Percentiles rank a stretch among this genome's conserved stretches.
Evolutionary conservation across 768 basidiomycete genomes (phyloP).

Genomic region (Leccinum arenicola): DNA sequence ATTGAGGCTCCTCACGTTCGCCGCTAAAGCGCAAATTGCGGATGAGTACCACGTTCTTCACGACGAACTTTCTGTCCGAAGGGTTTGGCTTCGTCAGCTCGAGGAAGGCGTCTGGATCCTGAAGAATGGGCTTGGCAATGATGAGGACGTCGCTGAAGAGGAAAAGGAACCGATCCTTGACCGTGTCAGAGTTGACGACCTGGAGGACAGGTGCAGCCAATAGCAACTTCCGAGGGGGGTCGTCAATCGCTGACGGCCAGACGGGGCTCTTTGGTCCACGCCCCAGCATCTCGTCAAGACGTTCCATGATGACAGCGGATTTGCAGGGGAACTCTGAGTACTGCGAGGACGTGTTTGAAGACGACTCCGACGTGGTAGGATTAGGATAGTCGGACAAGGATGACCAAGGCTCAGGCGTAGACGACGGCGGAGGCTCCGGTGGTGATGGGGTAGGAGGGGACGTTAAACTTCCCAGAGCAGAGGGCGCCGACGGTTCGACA

Average conservation of each 20-base stretch:
- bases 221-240: slow-evolving; percentile 83
- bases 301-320: slow-evolving; percentile 58
- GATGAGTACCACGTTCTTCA: slow-evolving; percentile 87
- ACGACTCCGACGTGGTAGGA: slow-evolving; percentile 70
- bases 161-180: slow-evolving; percentile 95
- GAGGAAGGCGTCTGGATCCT: slow-evolving; percentile 60
- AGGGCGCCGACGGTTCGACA: slow-evolving; percentile 17
- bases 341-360: slow-evolving; percentile 70
- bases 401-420: slow-evolving; percentile 78
- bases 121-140: slow-evolving; percentile 84
- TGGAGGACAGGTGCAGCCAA: slow-evolving; percentile 87
- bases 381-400: slow-evolving; percentile 70
- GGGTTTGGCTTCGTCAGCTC: slow-evolving; percentile 55
- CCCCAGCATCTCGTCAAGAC: slow-evolving; percentile 67
- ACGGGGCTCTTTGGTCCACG: slow-evolving; percentile 56
- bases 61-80: slow-evolving; percentile 73
- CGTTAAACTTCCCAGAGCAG: slow-evolving; percentile 28
- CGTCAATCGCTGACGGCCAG: slow-evolving; percentile 69
- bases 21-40: slow-evolving; percentile 62
- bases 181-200: slow-evolving; percentile 89
- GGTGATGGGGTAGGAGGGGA: slow-evolving; percentile 44
- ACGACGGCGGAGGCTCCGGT: slow-evolving; percentile 56
- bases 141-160: slow-evolving; percentile 96
- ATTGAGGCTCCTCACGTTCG: slow-evolving; percentile 63
- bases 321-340: slow-evolving; percentile 50